Conservation (phyloP, 2,329 filamentous ascomycete genomes). For the Emergomyces pasteurianus region DNA sequence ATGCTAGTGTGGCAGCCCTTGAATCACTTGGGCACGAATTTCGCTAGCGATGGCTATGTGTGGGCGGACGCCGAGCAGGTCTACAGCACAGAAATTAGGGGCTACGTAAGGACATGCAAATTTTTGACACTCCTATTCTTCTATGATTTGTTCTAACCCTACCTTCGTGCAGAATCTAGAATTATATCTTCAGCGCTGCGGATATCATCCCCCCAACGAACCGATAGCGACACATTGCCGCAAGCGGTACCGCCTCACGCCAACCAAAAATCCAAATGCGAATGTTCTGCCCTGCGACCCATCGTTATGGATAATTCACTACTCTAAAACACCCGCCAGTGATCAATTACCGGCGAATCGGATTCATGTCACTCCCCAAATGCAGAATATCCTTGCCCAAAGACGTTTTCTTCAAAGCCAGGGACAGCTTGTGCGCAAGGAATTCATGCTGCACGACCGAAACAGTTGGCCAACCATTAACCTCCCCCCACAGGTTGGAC, state of each 20-base stretch:
- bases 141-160: not conserved
- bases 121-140: constrained; percentile 7
- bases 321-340: constrained; percentile 61
- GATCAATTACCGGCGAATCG: constrained; percentile 58
- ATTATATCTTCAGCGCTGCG: constrained; percentile 69
- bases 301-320: constrained; percentile 84
- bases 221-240: constrained; percentile 63
- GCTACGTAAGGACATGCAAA: constrained; percentile 42
- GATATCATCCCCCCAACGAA: constrained; percentile 64
- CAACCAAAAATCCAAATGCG: constrained; percentile 56
- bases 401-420: constrained; percentile 54
- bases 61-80: constrained; percentile 75
- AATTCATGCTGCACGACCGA: constrained; percentile 87
- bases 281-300: constrained; percentile 63
- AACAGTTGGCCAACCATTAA: constrained; percentile 80
- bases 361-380: constrained; percentile 36
- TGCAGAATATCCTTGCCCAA: constrained; percentile 32
- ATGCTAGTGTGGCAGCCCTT: constrained; percentile 83
- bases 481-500: constrained; percentile 45
- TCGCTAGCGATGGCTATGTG: constrained; percentile 83
- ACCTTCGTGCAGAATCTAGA: constrained; percentile 59
- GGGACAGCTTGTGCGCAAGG: constrained; percentile 74
- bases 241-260: constrained; percentile 72
- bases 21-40: constrained; percentile 56
- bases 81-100: constrained; percentile 60